Conservation (phyloP, 495 filamentous ascomycete genomes). For the Penicillium fimorum region DNA sequence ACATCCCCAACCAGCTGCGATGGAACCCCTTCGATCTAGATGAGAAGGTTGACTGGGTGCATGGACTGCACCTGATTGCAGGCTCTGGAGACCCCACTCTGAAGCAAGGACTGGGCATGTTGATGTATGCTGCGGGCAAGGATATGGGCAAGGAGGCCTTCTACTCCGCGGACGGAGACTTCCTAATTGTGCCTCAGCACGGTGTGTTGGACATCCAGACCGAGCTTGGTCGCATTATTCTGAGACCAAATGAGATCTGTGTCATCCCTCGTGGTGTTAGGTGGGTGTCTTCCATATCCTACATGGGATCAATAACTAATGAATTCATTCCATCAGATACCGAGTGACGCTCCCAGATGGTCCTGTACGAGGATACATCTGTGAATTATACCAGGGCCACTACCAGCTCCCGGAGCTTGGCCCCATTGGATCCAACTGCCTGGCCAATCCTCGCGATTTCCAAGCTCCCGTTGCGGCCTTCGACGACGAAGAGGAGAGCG, state of each 20-base stretch:
- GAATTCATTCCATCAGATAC: constrained; percentile 49
- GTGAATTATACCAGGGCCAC: constrained; percentile 84
- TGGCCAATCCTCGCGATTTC: constrained; percentile 88
- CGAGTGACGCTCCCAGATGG: constrained; percentile 64
- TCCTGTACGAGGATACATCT: constrained; percentile 76
- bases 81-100: constrained; percentile 80
- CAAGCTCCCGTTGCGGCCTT: constrained; percentile 79
- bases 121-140: constrained; percentile 77
- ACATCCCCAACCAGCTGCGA: constrained; percentile 82
- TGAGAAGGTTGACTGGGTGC: constrained; percentile 72
- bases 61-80: constrained; percentile 72
- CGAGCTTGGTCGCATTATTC: constrained; percentile 76
- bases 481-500: constrained; percentile 52
- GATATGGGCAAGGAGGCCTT: constrained; percentile 79
- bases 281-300: constrained; percentile 9
- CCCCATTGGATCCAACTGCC: constrained; percentile 82
- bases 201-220: constrained; percentile 83
- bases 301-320: not conserved
- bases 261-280: constrained; percentile 80
- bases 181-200: constrained; percentile 81
- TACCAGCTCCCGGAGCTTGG: constrained; percentile 84
- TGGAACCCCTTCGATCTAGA: constrained; percentile 89
- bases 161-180: constrained; percentile 89
- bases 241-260: constrained; percentile 85
- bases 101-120: constrained; percentile 78